Evolutionary conservation across 1,284 basidiomycete genomes (phyloP), one percentile per base, ranked within the genome.

Genomic region (Hortiboletus rubellus): DNA sequence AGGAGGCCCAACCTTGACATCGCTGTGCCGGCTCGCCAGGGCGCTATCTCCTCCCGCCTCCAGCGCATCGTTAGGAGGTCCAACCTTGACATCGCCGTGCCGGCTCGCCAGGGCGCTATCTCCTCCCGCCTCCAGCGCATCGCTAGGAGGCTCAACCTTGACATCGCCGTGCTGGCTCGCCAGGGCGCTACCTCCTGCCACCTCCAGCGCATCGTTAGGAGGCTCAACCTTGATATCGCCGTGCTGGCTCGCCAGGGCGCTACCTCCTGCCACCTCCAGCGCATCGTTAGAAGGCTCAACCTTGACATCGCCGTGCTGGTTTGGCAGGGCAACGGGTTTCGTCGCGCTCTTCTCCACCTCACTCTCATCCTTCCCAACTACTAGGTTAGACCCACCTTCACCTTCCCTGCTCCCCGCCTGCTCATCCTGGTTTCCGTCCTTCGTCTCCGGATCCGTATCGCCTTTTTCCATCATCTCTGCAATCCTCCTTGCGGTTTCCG

Each of bases 401-500:
- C 15, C 34, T 5, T 41, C 52, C 14, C 3, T 12, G n/a, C 10
- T 44, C 36, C 27, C 40, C 3, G 5, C 7, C 27, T 37, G 54
- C 11, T 33, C 38, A 33, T 40, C 54, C 40, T 17, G 41, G 31
- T 14, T 38, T 30, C 9, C 48, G 9, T 56, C 62, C 30, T 44
- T 40, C 30, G 43, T 33, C 41, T 57, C 27, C 27, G 27, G 5
- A 5, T 27, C 53, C 14, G 46, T 0, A 7, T 66, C 66, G 3
- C 44, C 53, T 37, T 55, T 63, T 33, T 61, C 61, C 60, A 73
- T 70, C 57, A 73, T 64, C 1, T 52, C 51, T 18, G 44, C 63
- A 12, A 70, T 63, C 52, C 43, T 70, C 41, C 40, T 60, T 17
- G 69, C 72, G 1, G 67, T 71, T 5, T 62, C 72, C 12, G 34